phyloP scores from a whole-genome alignment of 2,329 filamentous ascomycete species.

The Claviceps cyperi region DNA sequence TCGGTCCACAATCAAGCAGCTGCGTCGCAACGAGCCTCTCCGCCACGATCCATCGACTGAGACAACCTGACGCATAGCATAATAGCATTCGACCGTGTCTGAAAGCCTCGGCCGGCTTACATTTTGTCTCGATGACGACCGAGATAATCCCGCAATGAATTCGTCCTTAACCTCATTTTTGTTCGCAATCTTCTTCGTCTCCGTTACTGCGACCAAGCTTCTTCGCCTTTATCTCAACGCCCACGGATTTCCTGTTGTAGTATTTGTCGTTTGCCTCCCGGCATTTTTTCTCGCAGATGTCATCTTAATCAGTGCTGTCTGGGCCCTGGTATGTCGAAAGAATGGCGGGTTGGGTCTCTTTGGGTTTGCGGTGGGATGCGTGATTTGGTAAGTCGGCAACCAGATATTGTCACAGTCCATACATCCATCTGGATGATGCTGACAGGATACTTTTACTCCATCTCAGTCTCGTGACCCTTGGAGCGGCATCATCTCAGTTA shows the following conservation, averaged over 20 bases:
- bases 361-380: constrained; percentile 9
- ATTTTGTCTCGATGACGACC: constrained; percentile 2
- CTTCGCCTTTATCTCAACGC: constrained; percentile 15
- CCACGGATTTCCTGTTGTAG: constrained; percentile 12
- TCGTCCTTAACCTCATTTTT: constrained; percentile 13
- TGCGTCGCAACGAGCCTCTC: not conserved
- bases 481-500: constrained; percentile 17
- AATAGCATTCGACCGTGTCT: not conserved
- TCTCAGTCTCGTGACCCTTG: constrained; percentile 13
- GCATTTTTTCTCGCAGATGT: constrained; percentile 17
- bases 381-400: constrained; percentile 14
- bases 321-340: constrained; percentile 13
- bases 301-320: constrained; percentile 11
- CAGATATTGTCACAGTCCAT: too few species aligned
- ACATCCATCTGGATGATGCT: not conserved
- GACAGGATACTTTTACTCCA: not conserved
- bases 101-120: not conserved
- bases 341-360: constrained; percentile 11
- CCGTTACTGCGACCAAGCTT: constrained; percentile 15
- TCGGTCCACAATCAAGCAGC: not conserved
- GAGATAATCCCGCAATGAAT: constrained; percentile 5
- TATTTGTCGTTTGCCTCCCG: constrained; percentile 18
- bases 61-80: too few species aligned
- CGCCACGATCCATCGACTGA: not conserved
- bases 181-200: constrained; percentile 16